Evolutionary conservation across 768 basidiomycete genomes (phyloP), one percentile per base, ranked within the genome.

Genomic region (Agrocybe praecox): DNA sequence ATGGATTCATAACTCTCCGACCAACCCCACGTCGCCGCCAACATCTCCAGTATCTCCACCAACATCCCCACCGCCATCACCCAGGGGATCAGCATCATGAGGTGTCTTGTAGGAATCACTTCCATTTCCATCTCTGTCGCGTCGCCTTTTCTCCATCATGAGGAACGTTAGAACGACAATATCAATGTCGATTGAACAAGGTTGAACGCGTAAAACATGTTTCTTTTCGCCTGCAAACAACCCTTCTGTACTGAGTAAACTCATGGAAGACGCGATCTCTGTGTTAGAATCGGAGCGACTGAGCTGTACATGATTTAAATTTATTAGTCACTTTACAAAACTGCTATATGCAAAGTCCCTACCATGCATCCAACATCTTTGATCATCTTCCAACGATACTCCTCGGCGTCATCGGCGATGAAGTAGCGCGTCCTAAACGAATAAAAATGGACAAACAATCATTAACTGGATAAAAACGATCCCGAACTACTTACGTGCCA

Each of bases 71-170:
- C 71, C 72, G 45, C 74, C 76, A 36, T 76, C 76, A 14, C 75
- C 76, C 34, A 70, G 67, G 0, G 72, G 72, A 53, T 80, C 77
- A 42, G 74, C 75, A 52, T 74, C 72, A 55, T 72, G 66, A 18
- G 62, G 64, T 36, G 55, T 58, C 23, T 67, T 43, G 24, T 57
- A 56, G 18, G 66, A 63, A 9, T 47, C 26, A 36, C 24, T 32
- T 14, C 32, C 44, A 18, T 42, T 51, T 7, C 72, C 69, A 57
- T 75, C 65, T 46, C 67, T 67, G 43, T 80, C 79, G 18, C 80
- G 74, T 42, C 80, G 71, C 63, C 80, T 80, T 69, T 78, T 82
- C 71, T 83, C 82, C 74, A 83, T 75, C 53, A 86, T 76, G 53
- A 84, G 60, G 59, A 84, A 84, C 17, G 84, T 80, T 22, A 84